Conservation (phyloP, 108 stramenopile species). For the Cyclotella sp. region DNA sequence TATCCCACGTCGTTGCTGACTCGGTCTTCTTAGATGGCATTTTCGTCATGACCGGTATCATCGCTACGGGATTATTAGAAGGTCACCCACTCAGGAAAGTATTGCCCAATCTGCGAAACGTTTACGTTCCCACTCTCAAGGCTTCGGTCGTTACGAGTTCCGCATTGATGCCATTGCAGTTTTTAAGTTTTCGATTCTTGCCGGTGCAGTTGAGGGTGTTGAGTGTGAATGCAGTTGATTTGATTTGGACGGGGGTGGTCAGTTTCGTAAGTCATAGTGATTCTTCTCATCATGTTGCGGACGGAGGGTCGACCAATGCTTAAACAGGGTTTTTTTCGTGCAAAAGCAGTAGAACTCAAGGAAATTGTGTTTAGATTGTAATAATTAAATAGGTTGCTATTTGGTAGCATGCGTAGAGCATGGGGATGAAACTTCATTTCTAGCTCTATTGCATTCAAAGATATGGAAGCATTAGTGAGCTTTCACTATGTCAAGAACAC, state of each 20-base stretch:
- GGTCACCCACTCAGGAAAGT: slow-evolving; percentile 49
- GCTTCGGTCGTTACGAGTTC: slow-evolving; percentile 63
- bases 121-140: slow-evolving; percentile 61
- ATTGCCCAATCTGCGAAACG: slow-evolving; percentile 51
- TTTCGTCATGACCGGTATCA: slow-evolving; percentile 67
- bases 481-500: no score
- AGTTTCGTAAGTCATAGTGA: slow-evolving; percentile 70
- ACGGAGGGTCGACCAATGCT: no score
- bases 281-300: background rate
- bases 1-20: slow-evolving; percentile 68
- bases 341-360: no score
- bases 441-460: no score
- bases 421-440: no score
- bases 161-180: slow-evolving; percentile 64
- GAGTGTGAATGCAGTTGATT: slow-evolving; percentile 75
- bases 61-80: slow-evolving; percentile 63
- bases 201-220: slow-evolving; percentile 69
- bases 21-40: slow-evolving; percentile 63
- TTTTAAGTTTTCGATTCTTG: slow-evolving; percentile 71
- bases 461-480: no score
- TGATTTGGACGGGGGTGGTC: slow-evolving; percentile 77
- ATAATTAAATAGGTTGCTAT: no score
- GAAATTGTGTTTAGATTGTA: no score
- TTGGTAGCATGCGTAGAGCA: no score
- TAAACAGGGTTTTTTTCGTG: no score